Conservation (phyloP, 1,284 basidiomycete species). For the Sporisorium iseilematis-ciliati region DNA sequence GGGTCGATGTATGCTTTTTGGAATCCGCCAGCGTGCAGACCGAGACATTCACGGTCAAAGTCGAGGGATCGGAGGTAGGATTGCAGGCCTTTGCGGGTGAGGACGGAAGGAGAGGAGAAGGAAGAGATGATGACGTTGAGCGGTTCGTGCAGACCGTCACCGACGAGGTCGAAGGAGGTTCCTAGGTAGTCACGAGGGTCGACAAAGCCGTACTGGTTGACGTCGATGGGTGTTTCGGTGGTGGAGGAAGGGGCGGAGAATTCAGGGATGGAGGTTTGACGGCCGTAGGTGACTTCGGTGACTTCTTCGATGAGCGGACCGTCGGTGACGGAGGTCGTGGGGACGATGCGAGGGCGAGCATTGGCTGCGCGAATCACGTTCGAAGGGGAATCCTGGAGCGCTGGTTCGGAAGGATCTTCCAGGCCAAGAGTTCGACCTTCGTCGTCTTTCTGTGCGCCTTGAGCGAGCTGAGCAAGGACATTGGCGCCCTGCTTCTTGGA, state of each 20-base stretch:
- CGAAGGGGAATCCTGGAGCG: constrained; percentile 37
- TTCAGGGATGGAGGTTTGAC: constrained; percentile 29
- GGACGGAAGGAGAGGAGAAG: constrained; percentile 50
- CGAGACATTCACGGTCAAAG: constrained; percentile 67
- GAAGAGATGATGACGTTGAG: constrained; percentile 65
- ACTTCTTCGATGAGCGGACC: constrained; percentile 20
- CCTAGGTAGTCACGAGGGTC: constrained; percentile 57
- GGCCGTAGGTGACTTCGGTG: constrained; percentile 19
- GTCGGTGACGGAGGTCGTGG: constrained; percentile 17
- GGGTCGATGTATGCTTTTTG: constrained; percentile 57
- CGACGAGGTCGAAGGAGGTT: constrained; percentile 48
- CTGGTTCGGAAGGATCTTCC: constrained; percentile 48
- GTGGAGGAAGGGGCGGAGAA: constrained; percentile 11
- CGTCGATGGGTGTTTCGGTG: constrained; percentile 4
- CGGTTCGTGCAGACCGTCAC: constrained; percentile 58
- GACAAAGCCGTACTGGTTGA: constrained; percentile 48
- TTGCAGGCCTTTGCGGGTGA: constrained; percentile 61
- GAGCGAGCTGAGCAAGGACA: background rate
- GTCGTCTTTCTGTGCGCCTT: constrained; percentile 19
- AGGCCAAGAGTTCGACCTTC: constrained; percentile 43
- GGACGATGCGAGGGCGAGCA: constrained; percentile 11
- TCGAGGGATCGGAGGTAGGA: constrained; percentile 57
- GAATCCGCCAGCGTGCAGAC: constrained; percentile 55
- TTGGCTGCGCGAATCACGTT: constrained; percentile 11
- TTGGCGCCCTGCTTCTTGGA: constrained; percentile 15